A percentile compares a stretch with the other conserved stretches of the same genome.
These are phyloP conservation scores for Trichomonascaceae sp. DNA, from an alignment of 1,139 yeast species.

Conservation along the genomic window DNA sequence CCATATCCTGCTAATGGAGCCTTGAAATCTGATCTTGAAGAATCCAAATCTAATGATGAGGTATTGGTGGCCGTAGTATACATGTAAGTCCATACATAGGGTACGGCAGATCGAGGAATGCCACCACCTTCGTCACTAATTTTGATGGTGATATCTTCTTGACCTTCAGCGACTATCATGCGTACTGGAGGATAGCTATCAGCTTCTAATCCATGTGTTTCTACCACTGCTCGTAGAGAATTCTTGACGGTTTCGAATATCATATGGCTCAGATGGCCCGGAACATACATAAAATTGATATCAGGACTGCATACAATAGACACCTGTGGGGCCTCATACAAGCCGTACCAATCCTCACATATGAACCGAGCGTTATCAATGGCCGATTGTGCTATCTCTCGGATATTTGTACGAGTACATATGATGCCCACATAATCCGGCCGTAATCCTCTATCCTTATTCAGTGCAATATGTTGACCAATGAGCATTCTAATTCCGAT, in stretches of 20 bases:
- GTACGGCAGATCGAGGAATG: conserved; percentile 76
- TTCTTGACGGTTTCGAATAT: conserved; percentile 79
- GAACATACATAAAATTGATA: conserved; percentile 77
- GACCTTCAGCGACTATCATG: conserved; percentile 85
- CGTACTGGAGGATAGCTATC: conserved; percentile 77
- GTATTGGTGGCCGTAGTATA: conserved; percentile 80
- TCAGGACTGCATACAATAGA: conserved; percentile 67
- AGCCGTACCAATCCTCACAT: conserved; percentile 81
- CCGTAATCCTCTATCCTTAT: conserved; percentile 53
- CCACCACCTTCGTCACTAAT: conserved; percentile 95
- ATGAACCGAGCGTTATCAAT: conserved; percentile 81
- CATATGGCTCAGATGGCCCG: conserved; percentile 87
- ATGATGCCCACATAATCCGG: conserved; percentile 76
- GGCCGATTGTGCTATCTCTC: conserved; percentile 76
- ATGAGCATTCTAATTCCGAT: conserved; percentile 86
- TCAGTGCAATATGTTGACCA: conserved; percentile 81
- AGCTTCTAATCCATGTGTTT: conserved; percentile 53
- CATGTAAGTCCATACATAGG: conserved; percentile 85
- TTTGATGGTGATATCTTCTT: conserved; percentile 88
- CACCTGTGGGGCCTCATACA: conserved; percentile 76
- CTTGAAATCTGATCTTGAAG: conserved; percentile 48
- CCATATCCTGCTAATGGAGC: conserved; percentile 97
- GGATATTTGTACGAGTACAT: conserved; percentile 72
- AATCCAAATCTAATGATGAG: conserved; percentile 59
- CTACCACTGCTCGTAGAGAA: conserved; percentile 79